Evolutionary conservation across 148 eudicot species (phyloP).

Genomic region (Linanthus parryae): DNA sequence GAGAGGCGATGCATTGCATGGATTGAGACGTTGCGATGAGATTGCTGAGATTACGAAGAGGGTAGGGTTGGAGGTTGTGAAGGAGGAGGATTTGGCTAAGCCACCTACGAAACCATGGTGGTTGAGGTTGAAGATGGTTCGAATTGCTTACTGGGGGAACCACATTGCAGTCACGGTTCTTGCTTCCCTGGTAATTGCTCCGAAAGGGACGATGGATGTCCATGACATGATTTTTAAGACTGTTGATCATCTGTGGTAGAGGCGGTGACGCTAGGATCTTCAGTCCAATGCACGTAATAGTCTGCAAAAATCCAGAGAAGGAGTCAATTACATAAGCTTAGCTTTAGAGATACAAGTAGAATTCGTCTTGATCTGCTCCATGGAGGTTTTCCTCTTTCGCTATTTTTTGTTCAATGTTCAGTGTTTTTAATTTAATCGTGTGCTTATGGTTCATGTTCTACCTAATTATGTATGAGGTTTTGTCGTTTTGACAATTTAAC

Average conservation of each 20-base stretch:
- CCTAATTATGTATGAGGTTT: no score
- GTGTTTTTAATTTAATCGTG: no score
- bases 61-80: constrained; percentile 43
- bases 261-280: constrained; percentile 44
- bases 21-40: constrained; percentile 31
- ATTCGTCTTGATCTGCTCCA: no score
- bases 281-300: constrained; percentile 44
- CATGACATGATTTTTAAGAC: constrained; percentile 44
- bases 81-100: constrained; percentile 37
- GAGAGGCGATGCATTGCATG: constrained; percentile 42
- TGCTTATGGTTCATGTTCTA: no score
- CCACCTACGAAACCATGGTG: constrained; percentile 45
- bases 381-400: no score
- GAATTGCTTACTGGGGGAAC: constrained; percentile 49
- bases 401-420: no score
- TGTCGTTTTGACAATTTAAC: no score
- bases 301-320: constrained; percentile 48
- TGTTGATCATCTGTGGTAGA: constrained; percentile 32
- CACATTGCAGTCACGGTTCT: constrained; percentile 34
- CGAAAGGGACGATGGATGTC: constrained; percentile 33
- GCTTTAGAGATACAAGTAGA: no score
- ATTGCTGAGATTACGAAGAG: constrained; percentile 30
- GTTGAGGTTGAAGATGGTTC: constrained; percentile 44
- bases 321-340: no score
- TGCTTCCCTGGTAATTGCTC: constrained; percentile 32